Evolutionary conservation across 768 basidiomycete genomes (phyloP), one percentile per base, ranked within the genome.

Genomic region (Termitomyces sp.): DNA sequence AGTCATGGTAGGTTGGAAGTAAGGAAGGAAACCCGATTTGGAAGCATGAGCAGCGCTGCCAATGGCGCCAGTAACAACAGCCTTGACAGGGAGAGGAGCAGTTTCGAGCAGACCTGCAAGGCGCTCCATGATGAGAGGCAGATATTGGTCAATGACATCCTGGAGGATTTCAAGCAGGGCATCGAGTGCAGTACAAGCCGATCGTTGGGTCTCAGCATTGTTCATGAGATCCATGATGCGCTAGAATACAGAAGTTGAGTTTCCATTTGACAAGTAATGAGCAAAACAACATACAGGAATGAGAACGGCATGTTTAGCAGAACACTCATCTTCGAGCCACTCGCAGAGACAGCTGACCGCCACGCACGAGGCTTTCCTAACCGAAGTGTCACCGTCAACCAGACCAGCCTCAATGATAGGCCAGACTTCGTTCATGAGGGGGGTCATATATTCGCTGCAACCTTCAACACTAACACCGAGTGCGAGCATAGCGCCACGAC

Each of bases 11-110:
- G 88, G 86, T 68, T 88, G 82, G 79, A 99, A 98, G 79, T 97
- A 99, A 1, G 94, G 94, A 43, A 88, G 73, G 79, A 99, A 98
- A 64, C 87, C 84, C 46, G 82, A 84, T 71, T 92, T 92, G 38
- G 96, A 92, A 13, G 97, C 96, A 71, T 98, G 95, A 2, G 97
- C 96, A 36, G 97, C 96, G 63, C 93, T 95, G 36, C 97, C 97
- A 64, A 99, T 98, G 20, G 97, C 97, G 8, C 96, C 96, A 60
- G 93, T 95, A 63, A 98, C 92, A 63, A 98, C 94, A 45, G 91
- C 81, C 76, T 98, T 96, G 72, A 98, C 87, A 32, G 85, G 68
- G 60, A 90, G 75, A n/a, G 94, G 88, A 0, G 93, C 94, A 18
- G 82, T 87, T 65, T 93, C 90, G 56, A 99, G 85, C 24, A 99